A percentile compares a stretch with the other conserved stretches of the same genome.
These are phyloP conservation scores for Paramarasmius palmivorus DNA, from an alignment of 1,284 basidiomycete genomes.

Conservation along the genomic window DNA sequence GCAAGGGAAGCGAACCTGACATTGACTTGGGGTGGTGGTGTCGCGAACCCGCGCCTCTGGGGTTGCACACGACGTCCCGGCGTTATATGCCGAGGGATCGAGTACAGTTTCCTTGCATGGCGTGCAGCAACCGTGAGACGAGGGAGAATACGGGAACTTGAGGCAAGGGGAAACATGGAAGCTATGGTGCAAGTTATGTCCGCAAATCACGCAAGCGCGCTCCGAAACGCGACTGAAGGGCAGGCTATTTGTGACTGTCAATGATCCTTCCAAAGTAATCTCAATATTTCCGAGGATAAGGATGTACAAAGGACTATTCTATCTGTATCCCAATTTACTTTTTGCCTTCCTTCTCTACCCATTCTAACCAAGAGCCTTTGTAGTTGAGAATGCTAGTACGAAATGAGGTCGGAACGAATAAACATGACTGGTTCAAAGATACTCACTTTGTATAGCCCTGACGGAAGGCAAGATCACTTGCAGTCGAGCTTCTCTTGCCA, in stretches of 20 bases:
- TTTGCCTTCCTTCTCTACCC: conserved; percentile 68
- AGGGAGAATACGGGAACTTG: conserved; percentile 10
- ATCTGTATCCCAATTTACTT: conserved; percentile 17
- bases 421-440: too few species aligned
- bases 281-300: not conserved
- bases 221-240: too few species aligned
- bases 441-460: conserved; percentile 85
- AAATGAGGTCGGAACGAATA: too few species aligned
- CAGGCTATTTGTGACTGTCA: too few species aligned
- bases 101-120: not conserved
- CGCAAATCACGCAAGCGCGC: too few species aligned
- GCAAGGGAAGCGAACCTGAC: conserved; percentile 38
- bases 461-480: conserved; percentile 81
- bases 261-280: not conserved
- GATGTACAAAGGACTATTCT: not conserved
- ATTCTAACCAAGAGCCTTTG: conserved; percentile 91
- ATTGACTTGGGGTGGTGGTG: conserved; percentile 48
- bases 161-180: too few species aligned
- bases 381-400: conserved; percentile 77
- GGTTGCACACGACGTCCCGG: conserved; percentile 5
- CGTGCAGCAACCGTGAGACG: not conserved
- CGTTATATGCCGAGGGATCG: conserved; percentile 8
- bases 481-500: conserved; percentile 83
- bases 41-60: conserved; percentile 39
- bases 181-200: too few species aligned